Evolutionary conservation across 2,329 filamentous ascomycete species (phyloP), one percentile per base, ranked within the genome.

Genomic region (Alternaria triticimaculans): DNA sequence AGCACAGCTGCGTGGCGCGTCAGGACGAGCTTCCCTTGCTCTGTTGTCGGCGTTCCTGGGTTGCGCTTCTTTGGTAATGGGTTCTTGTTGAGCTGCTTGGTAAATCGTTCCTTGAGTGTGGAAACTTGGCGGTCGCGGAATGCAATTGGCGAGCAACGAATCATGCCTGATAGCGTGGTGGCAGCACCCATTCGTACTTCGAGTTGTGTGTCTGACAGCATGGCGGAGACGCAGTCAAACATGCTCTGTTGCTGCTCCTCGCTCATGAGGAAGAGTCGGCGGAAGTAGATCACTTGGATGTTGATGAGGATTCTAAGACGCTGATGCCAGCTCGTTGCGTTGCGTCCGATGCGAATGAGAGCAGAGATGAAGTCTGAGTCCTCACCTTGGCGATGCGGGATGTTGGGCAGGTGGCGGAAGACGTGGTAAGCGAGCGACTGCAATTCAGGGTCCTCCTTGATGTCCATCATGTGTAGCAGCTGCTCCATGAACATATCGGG

Each of bases 381-480:
- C 78, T 97, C 92, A 62, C 94, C 94, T 30, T 90, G 87, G 2
- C 92, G 90, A 82, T 97, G 95, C 0, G 96, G 94, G 60, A 99
- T 93, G 78, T 99, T 99, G 14, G 96, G 94, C 15, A 99, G 84
- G 76, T 99, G 95, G 7, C 95, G 91, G 84, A 98, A 99, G 45
- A 99, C 96, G 76, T 97, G 94, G 77, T 98, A 99, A 0, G 96
- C 95, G 9, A 97, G 87, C 10, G 92, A 91, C 85, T 97, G 96
- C 3, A 99, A 87, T 80, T 99, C 96, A 0, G 93, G 94, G 74
- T 99, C 96, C 80, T 99, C 96, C 80, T 98, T 98, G 78, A 99
- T 93, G 76, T 99, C 96, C 95, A 99, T 99, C 96, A 99, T 99
- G 84, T 99, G 94, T 56, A 99, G 84, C 14, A 99, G 87, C 78